Conservation (phyloP, 108 stramenopile species). For the Cyclostephanos tholiformis region DNA sequence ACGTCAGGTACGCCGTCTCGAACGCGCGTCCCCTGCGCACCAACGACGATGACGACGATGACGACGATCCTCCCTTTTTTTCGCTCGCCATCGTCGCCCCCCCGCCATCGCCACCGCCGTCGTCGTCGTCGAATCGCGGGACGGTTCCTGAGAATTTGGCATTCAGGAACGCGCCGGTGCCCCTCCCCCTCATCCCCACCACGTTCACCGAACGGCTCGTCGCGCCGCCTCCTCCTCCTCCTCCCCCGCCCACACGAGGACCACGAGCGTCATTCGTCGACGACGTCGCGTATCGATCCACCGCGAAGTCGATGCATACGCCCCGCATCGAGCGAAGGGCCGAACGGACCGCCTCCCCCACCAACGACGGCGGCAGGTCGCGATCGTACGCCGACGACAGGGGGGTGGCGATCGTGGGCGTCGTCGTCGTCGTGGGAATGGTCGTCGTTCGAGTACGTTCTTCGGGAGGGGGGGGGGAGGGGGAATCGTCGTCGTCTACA, state of each 20-base stretch:
- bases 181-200: conserved; percentile 58
- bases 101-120: neutral
- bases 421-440: neutral
- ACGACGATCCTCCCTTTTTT: neutral
- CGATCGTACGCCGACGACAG: conserved; percentile 60
- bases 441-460: no score
- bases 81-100: neutral
- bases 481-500: no score
- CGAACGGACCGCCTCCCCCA: conserved; percentile 83
- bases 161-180: conserved; percentile 67
- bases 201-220: conserved; percentile 49
- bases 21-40: conserved; percentile 42
- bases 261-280: no score
- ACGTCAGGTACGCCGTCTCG: conserved; percentile 65
- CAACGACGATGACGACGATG: conserved; percentile 10
- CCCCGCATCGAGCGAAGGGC: conserved; percentile 71
- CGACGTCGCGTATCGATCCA: conserved; percentile 14
- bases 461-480: no score
- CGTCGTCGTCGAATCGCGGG: conserved; percentile 5
- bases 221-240: no score
- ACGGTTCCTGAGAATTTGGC: conserved; percentile 70
- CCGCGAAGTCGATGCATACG: conserved; percentile 53
- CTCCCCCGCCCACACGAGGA: no score
- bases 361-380: conserved; percentile 71
- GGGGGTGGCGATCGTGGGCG: neutral